Percentiles rank a stretch among this genome's conserved stretches.
These are phyloP conservation scores for Persicaria maculosa DNA, from an alignment of 148 eudicot species.

Conservation along the genomic window DNA sequence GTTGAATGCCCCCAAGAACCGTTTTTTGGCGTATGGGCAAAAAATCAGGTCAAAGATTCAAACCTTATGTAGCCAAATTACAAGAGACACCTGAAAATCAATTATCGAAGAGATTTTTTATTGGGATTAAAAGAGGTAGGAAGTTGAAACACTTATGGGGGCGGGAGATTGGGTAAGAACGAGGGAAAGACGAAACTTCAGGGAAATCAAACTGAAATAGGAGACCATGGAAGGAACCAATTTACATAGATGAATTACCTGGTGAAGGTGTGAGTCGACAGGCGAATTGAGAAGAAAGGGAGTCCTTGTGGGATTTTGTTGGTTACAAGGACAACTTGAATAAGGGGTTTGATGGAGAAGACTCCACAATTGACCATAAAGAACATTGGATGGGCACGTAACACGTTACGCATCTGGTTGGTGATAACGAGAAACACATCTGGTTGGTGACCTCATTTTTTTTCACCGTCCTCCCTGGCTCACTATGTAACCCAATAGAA, in stretches of 20 bases:
- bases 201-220: not conserved
- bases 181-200: not conserved
- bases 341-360: not conserved
- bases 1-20: not conserved
- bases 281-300: not conserved
- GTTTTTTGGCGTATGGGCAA: not conserved
- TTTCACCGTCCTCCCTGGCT: too few relatives aligned
- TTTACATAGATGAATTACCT: not conserved
- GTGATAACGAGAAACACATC: too few relatives aligned
- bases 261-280: not conserved
- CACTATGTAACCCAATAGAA: too few relatives aligned
- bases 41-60: not conserved
- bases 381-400: not conserved
- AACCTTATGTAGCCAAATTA: not conserved
- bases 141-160: not conserved
- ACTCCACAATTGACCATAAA: not conserved
- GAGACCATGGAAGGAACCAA: not conserved
- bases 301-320: not conserved
- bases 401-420: not conserved
- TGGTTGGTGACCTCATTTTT: too few relatives aligned
- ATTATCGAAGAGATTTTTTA: not conserved
- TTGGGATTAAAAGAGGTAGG: not conserved
- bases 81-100: not conserved
- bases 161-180: not conserved
- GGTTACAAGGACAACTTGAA: not conserved